Base-by-base conservation (phyloP, 1,284 basidiomycete species). In the Cryptococcus sp. region DNA sequence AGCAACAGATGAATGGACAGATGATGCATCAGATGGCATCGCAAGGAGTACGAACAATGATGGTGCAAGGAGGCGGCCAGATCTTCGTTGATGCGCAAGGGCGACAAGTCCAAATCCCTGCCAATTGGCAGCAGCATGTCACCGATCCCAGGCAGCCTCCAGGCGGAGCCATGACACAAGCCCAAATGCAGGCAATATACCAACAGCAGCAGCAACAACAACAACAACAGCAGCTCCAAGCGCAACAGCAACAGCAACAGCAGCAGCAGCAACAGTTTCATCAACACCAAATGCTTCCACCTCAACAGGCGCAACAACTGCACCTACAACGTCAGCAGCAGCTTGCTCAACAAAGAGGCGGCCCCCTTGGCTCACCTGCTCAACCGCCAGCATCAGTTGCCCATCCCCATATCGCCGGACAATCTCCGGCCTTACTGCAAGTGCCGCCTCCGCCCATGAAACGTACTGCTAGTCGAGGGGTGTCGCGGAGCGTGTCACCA, bases 381-480 rank as follows among this genome's bases (percentile, higher is more conserved):
- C 29, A 13, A 7, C 29, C 29, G 29, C 41, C 41, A 16, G 57
- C 34, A 55, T 54, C 20, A 50, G 45, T 29, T 57, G 60, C 37
- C 60, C 60, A 6, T 50, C 60, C n/a, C 20, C 23, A 23, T 38
- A 44, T 51, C 39, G 59, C 54, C 25, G 53, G 52, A 16, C 58
- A 59, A 48, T 55, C 57, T 13, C 60, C 60, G 19, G 54, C 54
- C 46, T 44, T 58, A 16, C 56, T 62, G n/a, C 60, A 62, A 45
- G 60, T 62, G 15, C 60, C 57, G 13, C 60, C 60, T 15, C 59
- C 59, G 23, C 53, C 55, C 15, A 49, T 53, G 29, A 58, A 56
- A 40, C 53, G 60, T 7, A 40, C 60, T 13, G 50, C 40, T 16
- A 54, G 54, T 41, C 23, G 50, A 38, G 57, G 50, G 22, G 46